Base-by-base conservation (phyloP, 306 rosid species). In the Cucurbita pepo region DNA sequence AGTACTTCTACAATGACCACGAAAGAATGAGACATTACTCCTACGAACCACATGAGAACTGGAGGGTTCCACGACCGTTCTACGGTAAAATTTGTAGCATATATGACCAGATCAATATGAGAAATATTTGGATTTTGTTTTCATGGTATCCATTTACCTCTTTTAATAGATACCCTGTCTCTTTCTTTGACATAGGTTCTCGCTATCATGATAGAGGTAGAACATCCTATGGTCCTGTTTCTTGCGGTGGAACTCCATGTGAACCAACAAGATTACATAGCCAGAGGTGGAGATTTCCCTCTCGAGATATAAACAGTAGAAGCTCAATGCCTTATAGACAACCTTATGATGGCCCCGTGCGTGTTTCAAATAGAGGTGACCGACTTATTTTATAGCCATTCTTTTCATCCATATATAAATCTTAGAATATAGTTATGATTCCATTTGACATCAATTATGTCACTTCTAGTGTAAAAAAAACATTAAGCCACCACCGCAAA, bases 251-350 rank as follows among this genome's bases (percentile, higher is more conserved):
- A 73, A 88, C 89, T 79, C 94, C 97, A 36, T 82, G 81, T 78
- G 98, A 87, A 77, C 82, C 95, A 43, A 30, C 85, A 45, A 84
- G 96, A 81, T 72, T 82, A 71, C 85, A 87, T 25, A 82, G 78
- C 74, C 96, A 88, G 71, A 91, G 90, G 41, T 87, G 90, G 97
- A 87, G 97, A 79, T 88, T 71, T 87, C 91, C 94, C 75, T 86
- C 94, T 10, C 83, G 84, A 21, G 88, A 87, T 34, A 70, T 83
- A 83, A 85, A 77, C 76, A 88, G 88, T 72, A 80, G 96, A 78
- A 84, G 89, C 65, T 75, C 88, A 65, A 53, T 88, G 78, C 84
- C 96, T 71, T 90, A 75, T 64, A 83, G 88, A 79, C 97, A 91
- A 41, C 96, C 96, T 76, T 91, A 78, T 78, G 94, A 87, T 44